These are phyloP conservation scores for Ceratocystis smalleyi DNA, from an alignment of 2,329 filamentous ascomycete species.

Conservation along the genomic window DNA sequence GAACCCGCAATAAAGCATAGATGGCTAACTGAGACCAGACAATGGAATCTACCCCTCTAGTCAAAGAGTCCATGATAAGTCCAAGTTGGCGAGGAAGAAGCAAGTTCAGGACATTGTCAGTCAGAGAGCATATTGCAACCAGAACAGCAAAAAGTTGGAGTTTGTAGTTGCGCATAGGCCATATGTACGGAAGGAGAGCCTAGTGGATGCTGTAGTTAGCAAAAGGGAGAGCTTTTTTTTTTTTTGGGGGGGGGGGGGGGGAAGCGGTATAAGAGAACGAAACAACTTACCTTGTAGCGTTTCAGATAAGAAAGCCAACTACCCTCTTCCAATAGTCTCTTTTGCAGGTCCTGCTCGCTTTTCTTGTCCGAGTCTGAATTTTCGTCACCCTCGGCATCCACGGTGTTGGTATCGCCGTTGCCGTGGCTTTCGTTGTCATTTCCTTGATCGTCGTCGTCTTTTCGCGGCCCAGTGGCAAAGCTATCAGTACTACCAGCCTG, in stretches of 20 bases:
- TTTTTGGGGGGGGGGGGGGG: too few relatives aligned
- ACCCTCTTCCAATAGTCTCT: constrained; percentile 56
- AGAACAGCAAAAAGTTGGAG: constrained; percentile 54
- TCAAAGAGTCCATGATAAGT: constrained; percentile 57
- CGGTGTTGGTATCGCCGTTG: constrained; percentile 16
- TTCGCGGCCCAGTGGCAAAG: constrained; percentile 4
- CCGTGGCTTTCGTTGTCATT: not conserved
- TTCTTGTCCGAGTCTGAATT: constrained; percentile 36
- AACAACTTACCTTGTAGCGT: constrained; percentile 42
- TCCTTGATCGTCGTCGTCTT: not conserved
- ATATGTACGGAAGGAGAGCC: constrained; percentile 65
- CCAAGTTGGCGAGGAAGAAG: constrained; percentile 70
- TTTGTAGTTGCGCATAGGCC: constrained; percentile 50
- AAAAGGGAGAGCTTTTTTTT: not conserved
- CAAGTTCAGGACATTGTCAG: constrained; percentile 57
- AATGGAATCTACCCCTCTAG: constrained; percentile 31
- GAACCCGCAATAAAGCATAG: constrained; percentile 36
- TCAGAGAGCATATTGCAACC: constrained; percentile 52
- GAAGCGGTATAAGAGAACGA: not conserved
- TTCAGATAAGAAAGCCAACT: constrained; percentile 66
- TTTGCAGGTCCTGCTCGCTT: constrained; percentile 35
- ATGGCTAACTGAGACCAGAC: constrained; percentile 38
- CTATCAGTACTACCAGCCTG: constrained; percentile 11
- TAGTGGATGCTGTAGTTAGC: constrained; percentile 21
- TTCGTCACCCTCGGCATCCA: constrained; percentile 31